Evolutionary conservation across 768 basidiomycete genomes (phyloP), one percentile per base, ranked within the genome.

Genomic region (Boletus huronensis): DNA sequence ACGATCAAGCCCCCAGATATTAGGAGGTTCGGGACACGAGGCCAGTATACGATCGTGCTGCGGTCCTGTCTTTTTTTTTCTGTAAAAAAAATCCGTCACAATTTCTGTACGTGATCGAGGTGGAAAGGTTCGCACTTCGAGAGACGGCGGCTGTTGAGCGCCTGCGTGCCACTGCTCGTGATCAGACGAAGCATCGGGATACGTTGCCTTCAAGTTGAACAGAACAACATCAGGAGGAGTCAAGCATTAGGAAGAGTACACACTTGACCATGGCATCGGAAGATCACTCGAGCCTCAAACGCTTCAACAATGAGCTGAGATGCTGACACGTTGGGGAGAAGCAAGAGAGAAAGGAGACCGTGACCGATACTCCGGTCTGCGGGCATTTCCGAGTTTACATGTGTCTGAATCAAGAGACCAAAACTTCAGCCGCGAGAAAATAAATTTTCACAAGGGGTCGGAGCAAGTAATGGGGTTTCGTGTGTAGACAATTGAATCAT

Each of bases 351-450:
- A 48, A 47, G 42, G 39, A 45, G 49, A 51, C 49, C 34, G 50
- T 28, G 29, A 38, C 50, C 53, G 49, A 29, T 17, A 5, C 21
- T 7, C 13, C 17, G 28, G 41, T 35, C 44, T 43, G 41, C 59
- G 65, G 65, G 43, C 51, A 50, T 66, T 49, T 35, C 60, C 61
- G 60, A 49, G 57, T 10, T 36, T 40, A 39, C 52, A 17, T 43
- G 55, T 41, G 39, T 48, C 36, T 34, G 54, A 43, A 43, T 58
- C 54, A 55, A 40, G 9, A 53, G 36, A 57, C 40, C 48, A 59
- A 55, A 38, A 57, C 52, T 8, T 8, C 53, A 28, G 28, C 48
- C 38, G 34, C 52, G 34, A 53, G 34, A 38, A 21, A 39, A 5
- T 28, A n/a, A 34, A 49, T n/a, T n/a, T n/a, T n/a, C n/a, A 41